Base-by-base conservation (phyloP, 306 rosid genomes). In the Ormosia emarginata region DNA sequence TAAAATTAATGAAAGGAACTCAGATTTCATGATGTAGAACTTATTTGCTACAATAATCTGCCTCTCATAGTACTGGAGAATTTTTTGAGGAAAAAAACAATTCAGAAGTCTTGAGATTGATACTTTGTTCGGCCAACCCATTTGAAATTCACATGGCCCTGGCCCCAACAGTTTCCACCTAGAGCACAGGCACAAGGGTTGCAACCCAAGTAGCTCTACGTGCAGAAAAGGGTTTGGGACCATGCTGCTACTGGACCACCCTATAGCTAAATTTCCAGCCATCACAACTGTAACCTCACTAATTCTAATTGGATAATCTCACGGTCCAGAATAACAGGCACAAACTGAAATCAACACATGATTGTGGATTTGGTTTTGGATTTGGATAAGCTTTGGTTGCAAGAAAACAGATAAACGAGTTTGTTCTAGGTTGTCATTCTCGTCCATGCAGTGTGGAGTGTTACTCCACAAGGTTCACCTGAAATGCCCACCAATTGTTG, bases 61-160 rank as follows among this genome's bases (percentile, higher is more conserved):
- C 18, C 65, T 4, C 8, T 15, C 24, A 59, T 67, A 32, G 36
- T 52, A 50, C 64, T 69, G 77, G 61, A 82, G 71, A 46, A 43
- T 47, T 37, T 4, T 37, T 47, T 3, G 57, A 64, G 63, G 40
- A 65, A 55, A 77, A 36, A 44, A 5, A 12, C 44, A 81, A 53
- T 18, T 12, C 53, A 53, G 34, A 57, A 78, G 72, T 52, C 67
- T 47, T 5, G 57, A 64, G 63, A 79, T 44, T 7, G 81, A 71
- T 24, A 74, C 52, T 7, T 18, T 36, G 50, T 74, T 74, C 1
- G 36, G 83, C 80, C 66, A 44, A 66, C 86, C 91, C 92, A 86
- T 79, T 82, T 56, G 89, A 81, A 81, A 68, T 73, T 91, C 97
- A 91, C 91, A 86, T 91, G 97, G 95, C 43, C 33, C 71, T 44